Conservation (phyloP, 2,329 filamentous ascomycete species). For the Dactylellina haptotyla region DNA sequence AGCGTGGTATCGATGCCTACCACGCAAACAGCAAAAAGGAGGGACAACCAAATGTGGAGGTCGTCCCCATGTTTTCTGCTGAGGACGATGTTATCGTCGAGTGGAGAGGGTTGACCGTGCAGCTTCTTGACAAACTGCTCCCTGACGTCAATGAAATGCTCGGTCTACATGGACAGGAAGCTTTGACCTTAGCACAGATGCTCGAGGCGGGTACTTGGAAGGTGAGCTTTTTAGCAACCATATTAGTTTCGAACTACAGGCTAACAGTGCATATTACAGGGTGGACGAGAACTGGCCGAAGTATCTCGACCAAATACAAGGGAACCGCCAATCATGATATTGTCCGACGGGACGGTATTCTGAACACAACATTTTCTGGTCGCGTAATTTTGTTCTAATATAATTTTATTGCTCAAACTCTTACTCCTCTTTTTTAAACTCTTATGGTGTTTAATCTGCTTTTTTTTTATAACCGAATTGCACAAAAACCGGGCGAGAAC, state of each 20-base stretch:
- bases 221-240: conserved; percentile 67
- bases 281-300: conserved; percentile 93
- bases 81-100: conserved; percentile 83
- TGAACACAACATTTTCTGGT: conserved; percentile 62
- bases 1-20: conserved; percentile 77
- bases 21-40: conserved; percentile 76
- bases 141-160: conserved; percentile 75
- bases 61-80: conserved; percentile 76
- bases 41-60: conserved; percentile 76
- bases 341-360: conserved; percentile 96
- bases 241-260: neutral
- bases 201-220: conserved; percentile 98
- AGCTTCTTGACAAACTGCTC: conserved; percentile 76
- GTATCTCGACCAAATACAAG: conserved; percentile 95
- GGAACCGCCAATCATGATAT: conserved; percentile 93
- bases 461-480: conserved; percentile 43
- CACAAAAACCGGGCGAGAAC: conserved; percentile 38
- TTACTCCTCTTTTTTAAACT: conserved; percentile 27
- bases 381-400: conserved; percentile 30
- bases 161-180: conserved; percentile 74
- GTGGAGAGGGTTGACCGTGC: conserved; percentile 79
- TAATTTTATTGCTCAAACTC: conserved; percentile 16
- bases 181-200: conserved; percentile 83
- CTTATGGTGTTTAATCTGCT: conserved; percentile 40
- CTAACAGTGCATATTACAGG: conserved; percentile 65